Evolutionary conservation across 495 filamentous ascomycete genomes (phyloP).

Genomic region (Melanomma pulvis-pyrius): DNA sequence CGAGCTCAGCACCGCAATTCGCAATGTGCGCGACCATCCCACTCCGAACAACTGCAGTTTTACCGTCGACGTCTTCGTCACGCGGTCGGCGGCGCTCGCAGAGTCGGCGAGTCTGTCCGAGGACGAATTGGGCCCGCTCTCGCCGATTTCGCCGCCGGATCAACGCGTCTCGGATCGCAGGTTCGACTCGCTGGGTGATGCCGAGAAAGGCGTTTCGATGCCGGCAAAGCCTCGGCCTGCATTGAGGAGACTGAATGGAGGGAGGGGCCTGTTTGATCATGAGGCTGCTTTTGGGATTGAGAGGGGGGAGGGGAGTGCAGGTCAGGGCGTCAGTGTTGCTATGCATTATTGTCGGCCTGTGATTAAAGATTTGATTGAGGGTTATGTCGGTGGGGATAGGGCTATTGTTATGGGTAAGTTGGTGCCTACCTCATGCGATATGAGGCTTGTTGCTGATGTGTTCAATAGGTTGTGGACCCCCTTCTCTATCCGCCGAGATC

Average conservation of each 20-base stretch:
- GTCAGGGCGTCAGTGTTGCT: neutral
- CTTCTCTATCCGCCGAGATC: constrained; percentile 13
- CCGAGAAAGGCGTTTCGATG: neutral
- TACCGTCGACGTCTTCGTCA: constrained; percentile 16
- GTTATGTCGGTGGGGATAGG: constrained; percentile 7
- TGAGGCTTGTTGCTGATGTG: neutral
- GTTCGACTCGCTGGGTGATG: neutral
- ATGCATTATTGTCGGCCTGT: constrained; percentile 18
- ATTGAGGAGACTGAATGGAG: constrained; percentile 2
- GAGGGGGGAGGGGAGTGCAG: neutral
- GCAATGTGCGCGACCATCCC: neutral
- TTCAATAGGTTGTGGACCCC: constrained; percentile 19
- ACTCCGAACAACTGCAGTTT: neutral
- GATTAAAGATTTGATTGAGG: constrained; percentile 11
- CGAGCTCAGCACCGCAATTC: constrained; percentile 3
- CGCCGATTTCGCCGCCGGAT: neutral
- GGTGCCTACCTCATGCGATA: neutral
- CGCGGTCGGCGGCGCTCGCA: neutral
- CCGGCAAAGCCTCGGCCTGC: neutral
- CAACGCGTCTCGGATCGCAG: neutral
- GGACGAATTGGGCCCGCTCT: neutral
- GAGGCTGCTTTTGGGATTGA: constrained; percentile 3
- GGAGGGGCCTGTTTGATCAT: neutral
- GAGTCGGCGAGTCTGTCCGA: constrained; percentile 1
- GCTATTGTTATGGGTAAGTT: constrained; percentile 19